A percentile compares a stretch with the other conserved stretches of the same genome.
Conservation (phyloP, 352 stramenopile genomes). For the Phytophthora europaea region DNA sequence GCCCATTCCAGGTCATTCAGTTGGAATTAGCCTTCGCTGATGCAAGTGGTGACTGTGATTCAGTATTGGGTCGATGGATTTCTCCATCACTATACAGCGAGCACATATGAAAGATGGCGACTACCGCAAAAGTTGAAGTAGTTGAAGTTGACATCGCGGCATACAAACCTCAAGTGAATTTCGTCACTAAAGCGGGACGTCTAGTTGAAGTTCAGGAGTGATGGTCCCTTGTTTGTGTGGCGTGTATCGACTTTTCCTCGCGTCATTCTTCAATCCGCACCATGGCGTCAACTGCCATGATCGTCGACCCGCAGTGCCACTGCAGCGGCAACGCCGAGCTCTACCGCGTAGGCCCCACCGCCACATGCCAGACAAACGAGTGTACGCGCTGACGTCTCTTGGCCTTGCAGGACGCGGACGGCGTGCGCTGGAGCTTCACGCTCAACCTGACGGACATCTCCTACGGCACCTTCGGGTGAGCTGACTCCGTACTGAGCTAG, state of each 20-base stretch:
- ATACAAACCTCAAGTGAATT: neutral
- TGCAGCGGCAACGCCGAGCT: constrained; percentile 33
- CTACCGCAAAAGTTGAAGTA: neutral
- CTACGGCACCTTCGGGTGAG: constrained; percentile 61
- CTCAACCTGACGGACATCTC: constrained; percentile 74
- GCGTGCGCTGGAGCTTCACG: constrained; percentile 74
- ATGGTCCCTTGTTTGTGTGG: neutral
- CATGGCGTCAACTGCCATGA: constrained; percentile 38
- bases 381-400: neutral
- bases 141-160: neutral
- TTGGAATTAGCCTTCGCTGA: constrained; percentile 9
- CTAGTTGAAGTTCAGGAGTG: constrained; percentile 5
- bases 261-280: constrained; percentile 36
- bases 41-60: neutral
- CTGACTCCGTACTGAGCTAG: neutral
- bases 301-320: constrained; percentile 34
- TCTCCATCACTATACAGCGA: neutral
- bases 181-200: neutral
- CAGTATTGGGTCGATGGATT: neutral
- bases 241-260: constrained; percentile 4
- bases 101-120: neutral
- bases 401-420: constrained; percentile 50
- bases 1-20: neutral
- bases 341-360: constrained; percentile 31
- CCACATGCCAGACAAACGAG: neutral